These are phyloP conservation scores for Geotrichum australiense DNA, from an alignment of 1,139 yeast species.

Conservation along the genomic window DNA sequence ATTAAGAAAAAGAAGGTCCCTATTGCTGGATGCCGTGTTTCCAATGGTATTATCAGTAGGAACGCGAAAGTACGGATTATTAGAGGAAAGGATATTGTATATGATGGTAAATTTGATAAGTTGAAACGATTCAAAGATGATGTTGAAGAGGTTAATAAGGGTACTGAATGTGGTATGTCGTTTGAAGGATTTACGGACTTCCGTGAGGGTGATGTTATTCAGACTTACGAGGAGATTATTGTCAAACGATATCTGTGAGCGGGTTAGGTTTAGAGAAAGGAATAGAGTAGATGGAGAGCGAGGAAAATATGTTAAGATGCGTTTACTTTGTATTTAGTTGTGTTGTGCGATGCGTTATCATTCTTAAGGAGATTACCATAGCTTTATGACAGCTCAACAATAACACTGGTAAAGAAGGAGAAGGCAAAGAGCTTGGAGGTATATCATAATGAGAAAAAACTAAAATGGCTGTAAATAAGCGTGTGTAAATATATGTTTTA, in stretches of 20 bases:
- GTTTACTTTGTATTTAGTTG: too few relatives aligned
- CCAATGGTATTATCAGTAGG: constrained; percentile 58
- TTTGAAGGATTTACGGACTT: constrained; percentile 66
- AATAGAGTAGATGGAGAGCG: neutral
- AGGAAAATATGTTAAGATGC: neutral
- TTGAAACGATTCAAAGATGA: constrained; percentile 82
- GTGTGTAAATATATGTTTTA: too few relatives aligned
- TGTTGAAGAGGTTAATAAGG: constrained; percentile 69
- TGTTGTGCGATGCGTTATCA: too few relatives aligned
- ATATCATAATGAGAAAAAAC: too few relatives aligned
- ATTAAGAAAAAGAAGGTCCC: constrained; percentile 44
- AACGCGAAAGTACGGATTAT: constrained; percentile 56
- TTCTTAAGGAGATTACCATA: too few relatives aligned
- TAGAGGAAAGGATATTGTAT: constrained; percentile 48
- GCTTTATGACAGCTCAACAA: too few relatives aligned
- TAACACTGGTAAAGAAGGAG: too few relatives aligned
- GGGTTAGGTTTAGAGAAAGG: constrained; percentile 6
- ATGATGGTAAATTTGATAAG: constrained; percentile 58
- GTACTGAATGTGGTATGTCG: constrained; percentile 83
- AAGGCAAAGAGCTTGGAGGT: too few relatives aligned
- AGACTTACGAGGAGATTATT: constrained; percentile 63
- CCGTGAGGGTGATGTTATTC: constrained; percentile 67
- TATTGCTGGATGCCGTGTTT: constrained; percentile 88
- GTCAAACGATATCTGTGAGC: constrained; percentile 60
- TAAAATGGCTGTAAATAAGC: too few relatives aligned